Conservation (phyloP, 2,329 filamentous ascomycete genomes). For the Taxawa tesnikishii region DNA sequence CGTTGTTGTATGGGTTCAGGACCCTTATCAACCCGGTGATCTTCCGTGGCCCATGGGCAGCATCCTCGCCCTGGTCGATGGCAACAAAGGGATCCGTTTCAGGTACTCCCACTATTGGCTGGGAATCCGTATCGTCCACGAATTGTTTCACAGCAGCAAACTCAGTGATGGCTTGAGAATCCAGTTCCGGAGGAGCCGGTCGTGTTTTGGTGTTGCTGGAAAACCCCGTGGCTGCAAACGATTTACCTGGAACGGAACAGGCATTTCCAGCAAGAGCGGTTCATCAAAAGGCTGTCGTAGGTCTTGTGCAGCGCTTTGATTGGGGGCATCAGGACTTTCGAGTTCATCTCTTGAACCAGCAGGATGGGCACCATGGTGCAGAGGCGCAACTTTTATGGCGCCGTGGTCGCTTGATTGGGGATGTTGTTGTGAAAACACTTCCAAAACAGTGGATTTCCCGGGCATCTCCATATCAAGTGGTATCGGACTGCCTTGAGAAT, state of each 20-base stretch:
- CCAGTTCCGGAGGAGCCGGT: conserved; percentile 26
- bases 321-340: conserved; percentile 1
- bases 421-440: conserved; percentile 14
- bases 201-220: conserved; percentile 30
- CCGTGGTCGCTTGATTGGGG: neutral
- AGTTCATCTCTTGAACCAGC: too few relatives aligned
- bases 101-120: conserved; percentile 5
- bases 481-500: conserved; percentile 17
- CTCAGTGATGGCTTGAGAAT: conserved; percentile 26
- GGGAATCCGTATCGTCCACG: conserved; percentile 2
- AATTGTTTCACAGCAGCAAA: conserved; percentile 14
- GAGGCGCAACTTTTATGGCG: neutral
- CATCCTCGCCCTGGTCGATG: conserved; percentile 15
- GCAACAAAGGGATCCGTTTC: conserved; percentile 10
- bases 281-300: too few relatives aligned
- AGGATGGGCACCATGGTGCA: too few relatives aligned
- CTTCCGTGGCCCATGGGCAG: conserved; percentile 14
- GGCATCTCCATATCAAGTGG: conserved; percentile 13
- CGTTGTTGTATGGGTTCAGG: neutral
- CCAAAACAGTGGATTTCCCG: conserved; percentile 12
- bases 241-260: too few relatives aligned
- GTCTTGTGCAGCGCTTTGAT: conserved; percentile 9
- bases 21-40: neutral
- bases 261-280: too few relatives aligned
- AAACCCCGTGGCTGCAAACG: too few relatives aligned